Base-by-base conservation (phyloP, 2,329 filamentous ascomycete genomes). In the Periconia sp. region DNA sequence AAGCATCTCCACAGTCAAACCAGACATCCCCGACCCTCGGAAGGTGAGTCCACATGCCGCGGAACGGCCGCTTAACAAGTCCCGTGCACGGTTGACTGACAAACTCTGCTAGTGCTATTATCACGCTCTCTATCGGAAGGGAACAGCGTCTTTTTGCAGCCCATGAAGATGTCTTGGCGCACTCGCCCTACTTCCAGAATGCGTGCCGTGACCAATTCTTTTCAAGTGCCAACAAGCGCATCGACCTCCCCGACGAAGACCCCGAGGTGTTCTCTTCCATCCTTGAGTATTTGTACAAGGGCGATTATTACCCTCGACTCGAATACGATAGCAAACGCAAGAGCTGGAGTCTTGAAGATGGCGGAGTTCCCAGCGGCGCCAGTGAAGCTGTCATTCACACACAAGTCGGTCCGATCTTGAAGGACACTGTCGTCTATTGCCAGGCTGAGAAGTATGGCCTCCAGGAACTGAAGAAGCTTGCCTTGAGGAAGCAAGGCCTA, bases 201-300 rank as follows among this genome's bases (percentile, higher is more conserved):
- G 80, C 82, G 42, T 83, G 87, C 59, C 81, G 82, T 52, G 81
- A 80, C 58, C 84, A 88, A 66, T 88, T 84, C 78, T 82, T 85
- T 76, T 82, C 83, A 54, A 70, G 78, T 15, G 67, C 79, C 52
- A 81, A 79, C 69, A 92, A 91, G 76, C 86, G 88, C 50, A 88
- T 96, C 70, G 82, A 88, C 48, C 84, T 96, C 1, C 88, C 91
- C 1, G 86, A 93, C 55, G 92, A 96, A 74, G 88, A 92, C 63
- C 91, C 92, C 18, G 91, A 96, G 72, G 88, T 96, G 66, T 92
- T 97, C 74, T 95, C 91, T 8, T 92, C 89, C 6, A 82, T 97
- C 11, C 85, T 97, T 52, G 92, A 97, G 71, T 96, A 89, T 64
- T 85, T 97, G 52, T 95, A 95, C 82, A 95, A 95, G 76, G 92